Conservation (phyloP, 1,284 basidiomycete species). For the Earliella scabrosa region DNA sequence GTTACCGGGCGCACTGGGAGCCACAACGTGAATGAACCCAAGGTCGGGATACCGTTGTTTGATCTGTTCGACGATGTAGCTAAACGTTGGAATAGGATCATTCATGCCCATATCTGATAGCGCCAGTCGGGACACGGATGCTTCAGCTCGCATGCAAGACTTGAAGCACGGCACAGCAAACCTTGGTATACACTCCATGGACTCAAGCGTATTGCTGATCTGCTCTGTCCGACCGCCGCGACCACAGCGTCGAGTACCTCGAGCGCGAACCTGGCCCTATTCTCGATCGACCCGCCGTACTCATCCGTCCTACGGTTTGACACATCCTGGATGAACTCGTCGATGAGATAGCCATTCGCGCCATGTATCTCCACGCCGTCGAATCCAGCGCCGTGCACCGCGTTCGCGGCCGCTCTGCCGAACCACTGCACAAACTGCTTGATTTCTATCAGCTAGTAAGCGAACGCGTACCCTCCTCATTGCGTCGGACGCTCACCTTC, state of each 20-base stretch:
- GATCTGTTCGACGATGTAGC: conserved; percentile 34
- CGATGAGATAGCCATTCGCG: conserved; percentile 41
- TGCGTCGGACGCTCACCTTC: neutral
- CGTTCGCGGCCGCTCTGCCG: conserved; percentile 29
- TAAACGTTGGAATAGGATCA: conserved; percentile 41
- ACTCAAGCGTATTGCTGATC: conserved; percentile 54
- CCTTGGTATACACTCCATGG: conserved; percentile 42
- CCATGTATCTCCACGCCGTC: conserved; percentile 38
- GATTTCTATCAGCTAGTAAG: conserved; percentile 23
- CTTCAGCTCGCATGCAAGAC: neutral
- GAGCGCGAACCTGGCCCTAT: conserved; percentile 50
- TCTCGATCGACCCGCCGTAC: conserved; percentile 60
- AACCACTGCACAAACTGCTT: conserved; percentile 29
- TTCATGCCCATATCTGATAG: conserved; percentile 39
- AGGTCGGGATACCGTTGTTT: conserved; percentile 41
- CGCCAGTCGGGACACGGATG: neutral
- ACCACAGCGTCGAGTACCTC: conserved; percentile 49
- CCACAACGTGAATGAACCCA: conserved; percentile 53
- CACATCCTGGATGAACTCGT: conserved; percentile 41
- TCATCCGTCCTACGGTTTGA: conserved; percentile 57
- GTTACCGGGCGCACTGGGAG: conserved; percentile 27
- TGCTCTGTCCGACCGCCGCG: conserved; percentile 40
- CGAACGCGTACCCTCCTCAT: too few species aligned
- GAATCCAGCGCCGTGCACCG: conserved; percentile 15
- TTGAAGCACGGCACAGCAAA: neutral